Evolutionary conservation across 257 asterid species (phyloP), one percentile per base, ranked within the genome.

Genomic region (Misopates orontium): DNA sequence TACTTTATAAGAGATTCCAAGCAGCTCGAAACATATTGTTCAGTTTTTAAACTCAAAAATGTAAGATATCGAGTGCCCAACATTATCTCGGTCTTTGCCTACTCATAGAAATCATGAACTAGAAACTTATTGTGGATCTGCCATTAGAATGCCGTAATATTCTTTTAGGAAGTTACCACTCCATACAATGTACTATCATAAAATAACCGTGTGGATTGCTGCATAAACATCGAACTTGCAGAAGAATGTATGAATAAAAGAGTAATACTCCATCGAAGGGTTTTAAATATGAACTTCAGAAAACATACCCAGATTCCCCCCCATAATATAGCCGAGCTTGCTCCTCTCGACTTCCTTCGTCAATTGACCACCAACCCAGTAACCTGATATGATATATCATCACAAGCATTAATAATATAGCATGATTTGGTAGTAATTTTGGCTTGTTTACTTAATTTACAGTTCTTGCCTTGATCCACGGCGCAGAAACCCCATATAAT

Each of bases 301-400:
- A 59, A 24, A 75, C 79, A 60, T 50, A 92, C 97, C 96, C 95
- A 9, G 97, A 84, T 66, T 83, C 82, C 64, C 77, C 84, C 1
- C 87, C 77, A 75, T 56, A 80, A 71, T 85, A 93, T 42, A 93
- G 77, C 56, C 91, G 91, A 66, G 99, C 99, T 75, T 86, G 88
- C 79, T 93, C 99, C 79, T 90, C 97, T 62, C 80, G 86, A 72
- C 99, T 90, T 67, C 89, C 85, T 87, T 90, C 97, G 69, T 93
- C 99, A 61, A 93, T 90, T 24, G 99, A 93, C 99, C 99, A 93
- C 97, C 97, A 93, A 56, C 99, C 99, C 59, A 93, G 70, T 51
- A 87, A 85, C 87, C 97, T 89, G 83, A 66, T 68, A 62, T 6
- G 15, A 73, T 54, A 71, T 47, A 55, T 54, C 64, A n/a, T n/a